Evolutionary conservation across 2,329 filamentous ascomycete genomes (phyloP), one percentile per base, ranked within the genome.

Genomic region (Pseudogymnoascus sp.): DNA sequence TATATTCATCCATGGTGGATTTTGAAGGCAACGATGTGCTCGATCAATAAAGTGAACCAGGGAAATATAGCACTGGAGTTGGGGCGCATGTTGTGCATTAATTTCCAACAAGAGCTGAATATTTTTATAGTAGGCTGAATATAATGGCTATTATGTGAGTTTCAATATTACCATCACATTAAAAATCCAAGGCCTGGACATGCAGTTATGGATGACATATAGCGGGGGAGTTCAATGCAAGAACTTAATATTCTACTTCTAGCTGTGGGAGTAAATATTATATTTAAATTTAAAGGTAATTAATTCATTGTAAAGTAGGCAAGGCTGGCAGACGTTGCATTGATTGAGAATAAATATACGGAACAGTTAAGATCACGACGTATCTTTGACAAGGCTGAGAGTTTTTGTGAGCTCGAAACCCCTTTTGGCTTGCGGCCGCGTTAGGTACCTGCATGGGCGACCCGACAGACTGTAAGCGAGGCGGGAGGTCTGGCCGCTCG

Each of bases 381-480:
- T 21, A 56, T 56, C 50, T 56, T 56, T 33, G 50, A 21, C 50
- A 19, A 56, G 50, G 50, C 50, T 56, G 50, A 53, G 46, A 31
- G n/a, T 19, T 53, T 53, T 46, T 53, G 4, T 15, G 19, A 56
- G 46, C 26, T 56, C 29, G 29, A 56, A 56, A 56, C 50, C 50
- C 50, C 50, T 56, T 56, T 56, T 56, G 50, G 50, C 11, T 7
- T 56, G 29, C 50, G 50, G n/a, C 50, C 29, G 50, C 29, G 50
- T 56, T 33, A 56, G 50, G 50, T 56, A 56, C 50, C 50, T 56
- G 50, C 50, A 56, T 56, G 50, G 50, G 29, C 50, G 29, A 56
- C 50, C 50, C 50, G 50, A 56, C 50, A 56, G 29, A 21, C 50
- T 56, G 50, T 56, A 56, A 56, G 50, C 50, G 50, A 56, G 50